Base-by-base conservation (phyloP, 768 basidiomycete species). In the Cytidiella melzeri region DNA sequence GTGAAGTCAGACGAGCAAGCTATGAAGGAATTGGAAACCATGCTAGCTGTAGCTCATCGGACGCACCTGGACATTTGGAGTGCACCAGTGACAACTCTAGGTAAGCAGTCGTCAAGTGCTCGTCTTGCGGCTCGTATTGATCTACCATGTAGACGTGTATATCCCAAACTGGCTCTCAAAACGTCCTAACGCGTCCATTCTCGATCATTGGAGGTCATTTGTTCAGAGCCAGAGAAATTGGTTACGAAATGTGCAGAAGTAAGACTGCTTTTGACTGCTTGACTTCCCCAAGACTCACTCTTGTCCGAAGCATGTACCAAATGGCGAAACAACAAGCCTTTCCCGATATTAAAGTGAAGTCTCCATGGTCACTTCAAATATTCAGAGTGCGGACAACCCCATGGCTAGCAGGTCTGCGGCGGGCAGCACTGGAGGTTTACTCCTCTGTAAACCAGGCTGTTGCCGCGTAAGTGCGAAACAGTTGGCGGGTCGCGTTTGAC, bases 351-450 rank as follows among this genome's bases (percentile, higher is more conserved):
- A 51, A 62, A 18, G 21, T 63, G 11, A 48, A 48, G 30, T 54
- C 52, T 18, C 19, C 55, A 4, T 58, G 53, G 50, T 63, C 63
- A 2, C 23, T 45, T 20, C 45, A 64, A 40, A 40, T 66, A 9
- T 61, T 62, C 43, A 42, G 34, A 21, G 48, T 54, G 3, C 55
- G 57, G 38, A 60, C 66, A 1, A 61, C 60, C 6, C 63, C 67
- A 1, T 65, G 72, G 59, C 49, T 73, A 12, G 67, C 66, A 1
- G 69, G 69, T 6, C 55, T 75, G 30, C 66, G 69, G 27, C 56
- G 63, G 43, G 56, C 57, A 20, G 72, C 69, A 4, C 58, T 71
- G 15, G 62, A 67, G 6, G 65, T 62, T 1, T 75, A 75, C 57
- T 62, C 62, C 30, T 58, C 61, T 39, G 58, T 73, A 2, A 67